Evolutionary conservation across 306 rosid genomes (phyloP).

Genomic region (Canavalia ensiformis): DNA sequence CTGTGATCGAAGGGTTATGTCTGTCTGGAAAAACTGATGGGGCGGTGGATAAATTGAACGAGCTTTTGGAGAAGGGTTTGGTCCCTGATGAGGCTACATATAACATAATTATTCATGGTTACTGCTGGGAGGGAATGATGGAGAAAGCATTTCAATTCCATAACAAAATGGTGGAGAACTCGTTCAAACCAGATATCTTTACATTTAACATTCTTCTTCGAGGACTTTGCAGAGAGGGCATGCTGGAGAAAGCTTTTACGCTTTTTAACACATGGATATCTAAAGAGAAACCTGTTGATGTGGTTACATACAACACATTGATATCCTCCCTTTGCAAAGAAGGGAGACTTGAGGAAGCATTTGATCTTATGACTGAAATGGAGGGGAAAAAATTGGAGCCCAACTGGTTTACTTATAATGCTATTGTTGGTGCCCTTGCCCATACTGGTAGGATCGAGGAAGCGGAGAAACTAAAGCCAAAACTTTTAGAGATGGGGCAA

Average conservation of each 20-base stretch:
- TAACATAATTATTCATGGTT: conserved; percentile 85
- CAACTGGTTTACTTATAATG: conserved; percentile 69
- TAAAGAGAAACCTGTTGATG: conserved; percentile 68
- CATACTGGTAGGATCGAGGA: conserved; percentile 69
- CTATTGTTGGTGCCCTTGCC: conserved; percentile 64
- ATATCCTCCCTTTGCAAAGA: conserved; percentile 82
- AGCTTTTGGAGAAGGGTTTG: conserved; percentile 72
- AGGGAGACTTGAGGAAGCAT: conserved; percentile 72
- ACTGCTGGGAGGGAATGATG: conserved; percentile 73
- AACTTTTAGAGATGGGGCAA: conserved; percentile 64
- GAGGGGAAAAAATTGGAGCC: conserved; percentile 69
- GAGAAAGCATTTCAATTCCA: conserved; percentile 90
- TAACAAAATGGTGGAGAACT: conserved; percentile 74
- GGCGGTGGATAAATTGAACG: conserved; percentile 78
- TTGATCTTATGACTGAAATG: conserved; percentile 74
- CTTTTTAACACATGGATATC: conserved; percentile 76
- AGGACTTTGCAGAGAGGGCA: conserved; percentile 77
- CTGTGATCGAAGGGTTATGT: conserved; percentile 79
- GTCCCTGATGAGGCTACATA: conserved; percentile 78
- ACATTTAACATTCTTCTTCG: conserved; percentile 83
- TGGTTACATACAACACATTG: conserved; percentile 85
- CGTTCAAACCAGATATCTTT: conserved; percentile 74
- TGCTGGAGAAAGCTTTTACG: conserved; percentile 81
- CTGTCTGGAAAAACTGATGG: conserved; percentile 70
- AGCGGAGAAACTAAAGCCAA: conserved; percentile 65